Evolutionary conservation across 202 grass and related monocot species (phyloP).

Genomic region (Bolboschoenoplectus hybrid): DNA sequence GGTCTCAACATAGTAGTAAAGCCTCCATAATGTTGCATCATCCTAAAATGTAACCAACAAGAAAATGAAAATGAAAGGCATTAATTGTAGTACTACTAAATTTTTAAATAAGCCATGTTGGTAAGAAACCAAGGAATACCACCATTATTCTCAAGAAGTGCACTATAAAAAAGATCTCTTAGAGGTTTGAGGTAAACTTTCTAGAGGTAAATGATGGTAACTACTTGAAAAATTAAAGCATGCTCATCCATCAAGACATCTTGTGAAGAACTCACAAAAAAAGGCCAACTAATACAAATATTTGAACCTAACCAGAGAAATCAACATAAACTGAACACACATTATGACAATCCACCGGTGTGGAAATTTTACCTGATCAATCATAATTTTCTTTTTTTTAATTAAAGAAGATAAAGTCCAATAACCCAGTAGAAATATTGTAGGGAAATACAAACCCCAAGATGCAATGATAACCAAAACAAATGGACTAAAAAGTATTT

Average conservation of each 20-base stretch:
- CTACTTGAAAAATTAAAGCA: neutral
- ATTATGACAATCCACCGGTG: neutral
- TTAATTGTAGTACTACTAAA: neutral
- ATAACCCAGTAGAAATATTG: neutral
- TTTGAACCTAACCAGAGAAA: neutral
- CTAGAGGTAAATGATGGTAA: neutral
- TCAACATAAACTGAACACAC: neutral
- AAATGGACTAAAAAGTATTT: neutral
- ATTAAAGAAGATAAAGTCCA: neutral
- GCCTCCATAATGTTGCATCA: conserved; percentile 69
- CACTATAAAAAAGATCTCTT: neutral
- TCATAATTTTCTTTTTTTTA: neutral
- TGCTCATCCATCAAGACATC: neutral
- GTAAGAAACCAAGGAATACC: neutral
- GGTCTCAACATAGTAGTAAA: conserved; percentile 68
- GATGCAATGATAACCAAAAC: neutral
- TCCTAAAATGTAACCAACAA: conserved; percentile 51
- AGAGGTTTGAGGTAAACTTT: neutral
- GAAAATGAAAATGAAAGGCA: neutral
- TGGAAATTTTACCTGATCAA: neutral
- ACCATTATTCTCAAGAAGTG: neutral
- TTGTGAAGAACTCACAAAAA: neutral
- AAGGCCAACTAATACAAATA: neutral
- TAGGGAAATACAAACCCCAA: neutral
- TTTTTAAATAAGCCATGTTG: neutral